phyloP scores from a whole-genome alignment of 371 early-diverging fungal genomes.

The Aphelidium insulamus region DNA sequence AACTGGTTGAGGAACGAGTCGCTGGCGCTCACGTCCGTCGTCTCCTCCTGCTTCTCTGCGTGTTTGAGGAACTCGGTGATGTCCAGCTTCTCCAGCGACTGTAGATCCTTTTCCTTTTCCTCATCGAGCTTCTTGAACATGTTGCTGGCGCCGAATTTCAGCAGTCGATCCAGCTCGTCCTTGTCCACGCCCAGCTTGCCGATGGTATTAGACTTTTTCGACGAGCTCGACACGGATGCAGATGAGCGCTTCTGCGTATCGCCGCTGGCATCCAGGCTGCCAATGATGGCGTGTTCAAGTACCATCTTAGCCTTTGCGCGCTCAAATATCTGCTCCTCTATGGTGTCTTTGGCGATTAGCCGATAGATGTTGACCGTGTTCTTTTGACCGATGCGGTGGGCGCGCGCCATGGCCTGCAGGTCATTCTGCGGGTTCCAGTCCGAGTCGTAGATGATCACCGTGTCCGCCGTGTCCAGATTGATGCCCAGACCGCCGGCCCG shows the following conservation, averaged over 20 bases:
- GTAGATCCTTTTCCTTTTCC: conserved; percentile 12
- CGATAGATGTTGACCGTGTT: conserved; percentile 95
- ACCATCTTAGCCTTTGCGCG: conserved; percentile 97
- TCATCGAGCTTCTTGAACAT: conserved; percentile 65
- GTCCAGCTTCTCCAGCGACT: conserved; percentile 72
- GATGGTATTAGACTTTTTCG: too few relatives aligned
- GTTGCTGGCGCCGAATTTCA: conserved; percentile 92
- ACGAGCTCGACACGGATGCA: too few relatives aligned
- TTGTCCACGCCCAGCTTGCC: too few relatives aligned
- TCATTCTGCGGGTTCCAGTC: conserved; percentile 99
- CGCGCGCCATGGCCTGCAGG: conserved; percentile 98
- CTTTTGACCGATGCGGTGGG: conserved; percentile 97
- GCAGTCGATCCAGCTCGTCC: conserved; percentile 77
- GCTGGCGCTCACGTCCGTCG: conserved; percentile 32
- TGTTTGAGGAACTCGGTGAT: conserved; percentile 82
- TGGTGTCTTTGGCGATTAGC: conserved; percentile 89
- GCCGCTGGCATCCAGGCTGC: conserved; percentile 95
- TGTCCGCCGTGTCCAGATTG: conserved; percentile 95
- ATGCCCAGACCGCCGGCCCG: conserved; percentile 98
- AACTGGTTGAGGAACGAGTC: conserved; percentile 85
- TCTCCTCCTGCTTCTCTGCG: conserved; percentile 74
- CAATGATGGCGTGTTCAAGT: conserved; percentile 89
- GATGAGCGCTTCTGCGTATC: too few relatives aligned
- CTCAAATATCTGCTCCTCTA: conserved; percentile 95
- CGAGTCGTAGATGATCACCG: conserved; percentile 96